These are phyloP conservation scores for Withania somnifera DNA, from an alignment of 305 asterid species.

Conservation along the genomic window DNA sequence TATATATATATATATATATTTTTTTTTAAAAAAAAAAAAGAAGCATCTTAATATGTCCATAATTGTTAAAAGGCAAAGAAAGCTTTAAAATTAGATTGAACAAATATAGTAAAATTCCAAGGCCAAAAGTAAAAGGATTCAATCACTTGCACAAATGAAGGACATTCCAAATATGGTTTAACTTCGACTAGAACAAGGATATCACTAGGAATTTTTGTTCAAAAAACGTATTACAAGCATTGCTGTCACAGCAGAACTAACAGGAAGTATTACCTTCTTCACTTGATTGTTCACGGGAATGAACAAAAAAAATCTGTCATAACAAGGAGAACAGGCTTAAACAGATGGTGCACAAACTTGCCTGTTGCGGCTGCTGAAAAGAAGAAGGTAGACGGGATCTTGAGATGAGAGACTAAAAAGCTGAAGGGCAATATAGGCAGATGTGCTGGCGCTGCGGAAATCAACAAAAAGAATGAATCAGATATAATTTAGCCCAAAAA, in stretches of 20 bases:
- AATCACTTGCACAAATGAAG: neutral
- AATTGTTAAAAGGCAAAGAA: neutral
- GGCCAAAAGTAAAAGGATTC: neutral
- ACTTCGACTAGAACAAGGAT: neutral
- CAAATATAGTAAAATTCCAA: neutral
- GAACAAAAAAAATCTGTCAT: neutral
- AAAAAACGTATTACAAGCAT: neutral
- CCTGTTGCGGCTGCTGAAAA: constrained; percentile 59
- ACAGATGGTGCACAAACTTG: constrained; percentile 21
- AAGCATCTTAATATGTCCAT: neutral
- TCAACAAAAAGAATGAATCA: neutral
- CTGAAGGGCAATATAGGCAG: constrained; percentile 53
- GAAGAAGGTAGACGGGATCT: constrained; percentile 46
- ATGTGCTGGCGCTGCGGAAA: constrained; percentile 44
- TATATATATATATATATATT: too few relatives aligned
- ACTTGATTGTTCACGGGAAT: neutral
- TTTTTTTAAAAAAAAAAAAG: too few relatives aligned
- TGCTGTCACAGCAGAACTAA: neutral
- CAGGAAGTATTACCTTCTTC: neutral
- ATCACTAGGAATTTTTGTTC: neutral
- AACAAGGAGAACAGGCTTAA: neutral
- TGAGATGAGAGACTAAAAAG: constrained; percentile 44
- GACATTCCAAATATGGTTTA: neutral
- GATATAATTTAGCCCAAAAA: neutral
- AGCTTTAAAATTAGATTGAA: neutral